Conservation (phyloP, 306 rosid species). For the Datisca glomerata region DNA sequence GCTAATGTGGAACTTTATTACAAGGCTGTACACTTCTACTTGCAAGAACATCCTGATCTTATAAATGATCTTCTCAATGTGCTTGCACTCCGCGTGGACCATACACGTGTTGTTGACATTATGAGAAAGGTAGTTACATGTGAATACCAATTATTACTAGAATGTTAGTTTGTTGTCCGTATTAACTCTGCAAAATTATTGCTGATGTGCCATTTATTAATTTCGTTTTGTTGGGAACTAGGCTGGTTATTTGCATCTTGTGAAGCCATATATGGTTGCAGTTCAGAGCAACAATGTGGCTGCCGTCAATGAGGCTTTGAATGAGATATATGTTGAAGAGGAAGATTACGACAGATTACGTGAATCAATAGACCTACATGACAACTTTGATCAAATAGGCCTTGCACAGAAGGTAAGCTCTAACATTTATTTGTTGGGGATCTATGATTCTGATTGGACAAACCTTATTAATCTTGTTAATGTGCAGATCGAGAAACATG, state of each 20-base stretch:
- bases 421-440: constrained; percentile 1
- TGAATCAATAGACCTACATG: constrained; percentile 92
- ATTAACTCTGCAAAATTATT: not conserved
- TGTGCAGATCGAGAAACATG: constrained; percentile 92
- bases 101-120: constrained; percentile 96
- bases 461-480: constrained; percentile 16
- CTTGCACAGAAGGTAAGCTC: constrained; percentile 82
- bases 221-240: constrained; percentile 14
- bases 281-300: constrained; percentile 97
- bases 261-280: constrained; percentile 99
- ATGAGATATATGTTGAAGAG: constrained; percentile 96
- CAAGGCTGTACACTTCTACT: constrained; percentile 95
- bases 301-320: constrained; percentile 97
- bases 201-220: not conserved
- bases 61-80: constrained; percentile 93
- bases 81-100: constrained; percentile 97
- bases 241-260: constrained; percentile 96
- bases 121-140: constrained; percentile 78
- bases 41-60: constrained; percentile 99
- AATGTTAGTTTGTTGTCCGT: constrained; percentile 1
- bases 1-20: constrained; percentile 93
- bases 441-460: constrained; percentile 7
- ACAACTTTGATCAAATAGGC: constrained; percentile 96
- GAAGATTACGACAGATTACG: constrained; percentile 98
- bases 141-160: constrained; percentile 4